Base-by-base conservation (phyloP, 345 rosid genomes). In the Pelargonium nanum region DNA sequence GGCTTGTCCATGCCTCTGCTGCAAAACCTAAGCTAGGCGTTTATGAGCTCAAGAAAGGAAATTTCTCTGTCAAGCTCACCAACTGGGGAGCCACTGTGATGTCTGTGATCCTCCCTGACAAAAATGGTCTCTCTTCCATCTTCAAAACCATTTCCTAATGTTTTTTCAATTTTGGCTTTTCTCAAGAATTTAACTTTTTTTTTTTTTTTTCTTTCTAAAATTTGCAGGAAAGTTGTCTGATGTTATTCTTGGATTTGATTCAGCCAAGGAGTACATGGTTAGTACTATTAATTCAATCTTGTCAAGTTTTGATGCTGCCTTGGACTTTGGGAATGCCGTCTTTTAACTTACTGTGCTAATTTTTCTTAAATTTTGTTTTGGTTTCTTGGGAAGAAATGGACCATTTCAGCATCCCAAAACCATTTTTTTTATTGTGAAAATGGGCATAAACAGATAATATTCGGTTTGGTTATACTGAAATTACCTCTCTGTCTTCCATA, bases 31-130 rank as follows among this genome's bases (percentile, higher is more conserved):
- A 73, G 22, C 63, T 85, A 24, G 86, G 83, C 20, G 52, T 78
- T 9, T 93, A 81, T 64, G 89, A 84, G 74, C 84, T 89, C 50
- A 83, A 81, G 75, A 81, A 79, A 60, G 99, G 96, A 19, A 75
- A 87, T 53, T 13, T 87, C 48, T 69, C 83, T 19, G 53, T 85
- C 54, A 84, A 81, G 55, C 65, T 93, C 30, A 85, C 97, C 67
- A 89, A 89, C 59, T 89, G 89, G 85, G 96, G 97, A 50, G 99
- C 99, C 61, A 87, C 78, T 51, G 60, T 87, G 26, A 68, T 89
- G 59, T 87, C 94, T 48, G 64, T 93, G 22, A 32, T 72, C 64
- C 76, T 89, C 60, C 97, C 97, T 1, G 96, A 89, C 73, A 93
- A 75, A 83, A 19, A 84, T 59, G 97, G 99, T 93, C 54, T 24